Conservation (phyloP, 2,329 filamentous ascomycete genomes). For the Incumbomyces delicatus region DNA sequence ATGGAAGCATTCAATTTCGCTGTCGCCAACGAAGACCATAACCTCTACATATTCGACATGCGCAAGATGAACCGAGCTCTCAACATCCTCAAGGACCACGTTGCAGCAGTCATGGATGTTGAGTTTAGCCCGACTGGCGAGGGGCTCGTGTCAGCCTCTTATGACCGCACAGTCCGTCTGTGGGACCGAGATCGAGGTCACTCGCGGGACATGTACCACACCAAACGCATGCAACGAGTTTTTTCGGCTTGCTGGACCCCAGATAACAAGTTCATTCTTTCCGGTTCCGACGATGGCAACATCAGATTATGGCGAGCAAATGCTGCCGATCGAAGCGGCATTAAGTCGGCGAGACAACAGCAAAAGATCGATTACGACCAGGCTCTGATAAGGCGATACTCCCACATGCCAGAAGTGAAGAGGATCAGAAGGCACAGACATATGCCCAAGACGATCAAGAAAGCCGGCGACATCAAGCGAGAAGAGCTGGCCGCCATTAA, state of each 20-base stretch:
- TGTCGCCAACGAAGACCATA: slow-evolving; percentile 88
- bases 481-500: slow-evolving; percentile 84
- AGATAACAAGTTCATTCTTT: slow-evolving; percentile 80
- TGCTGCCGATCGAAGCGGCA: slow-evolving; percentile 69
- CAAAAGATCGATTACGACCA: slow-evolving; percentile 88
- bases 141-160: slow-evolving; percentile 81
- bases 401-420: slow-evolving; percentile 92
- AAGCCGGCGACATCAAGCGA: slow-evolving; percentile 86
- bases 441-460: slow-evolving; percentile 86
- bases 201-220: slow-evolving; percentile 90
- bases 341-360: slow-evolving; percentile 76
- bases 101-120: slow-evolving; percentile 89
- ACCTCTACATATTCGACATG: slow-evolving; percentile 88
- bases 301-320: slow-evolving; percentile 80
- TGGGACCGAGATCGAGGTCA: slow-evolving; percentile 75
- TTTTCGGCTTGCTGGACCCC: slow-evolving; percentile 78
- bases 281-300: slow-evolving; percentile 89
- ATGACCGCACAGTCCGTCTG: slow-evolving; percentile 77
- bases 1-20: slow-evolving; percentile 97
- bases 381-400: slow-evolving; percentile 70
- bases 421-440: slow-evolving; percentile 87
- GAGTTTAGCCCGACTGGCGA: slow-evolving; percentile 92
- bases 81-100: slow-evolving; percentile 84
- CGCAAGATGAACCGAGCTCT: slow-evolving; percentile 77
- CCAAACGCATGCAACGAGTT: slow-evolving; percentile 93